These are phyloP conservation scores for Intubia oerlemansii DNA, from an alignment of 2,329 filamentous ascomycete genomes.

Conservation along the genomic window DNA sequence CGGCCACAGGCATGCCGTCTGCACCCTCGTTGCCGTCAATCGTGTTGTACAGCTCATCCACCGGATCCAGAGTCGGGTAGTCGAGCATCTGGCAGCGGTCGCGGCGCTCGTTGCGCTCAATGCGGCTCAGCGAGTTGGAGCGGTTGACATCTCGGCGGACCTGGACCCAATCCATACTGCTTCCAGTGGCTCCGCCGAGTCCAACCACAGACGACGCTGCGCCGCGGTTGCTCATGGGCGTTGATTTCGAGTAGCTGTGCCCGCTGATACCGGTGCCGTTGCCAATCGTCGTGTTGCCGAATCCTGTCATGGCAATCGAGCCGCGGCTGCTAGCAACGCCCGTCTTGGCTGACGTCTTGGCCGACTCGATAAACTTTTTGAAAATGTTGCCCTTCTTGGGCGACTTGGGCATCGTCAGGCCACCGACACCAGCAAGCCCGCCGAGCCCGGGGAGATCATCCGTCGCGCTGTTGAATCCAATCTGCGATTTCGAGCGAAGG, in stretches of 20 bases:
- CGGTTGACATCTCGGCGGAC: slow-evolving; percentile 88
- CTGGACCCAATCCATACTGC: slow-evolving; percentile 78
- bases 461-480: slow-evolving; percentile 26
- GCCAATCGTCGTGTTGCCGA: slow-evolving; percentile 16
- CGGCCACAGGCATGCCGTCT: slow-evolving; percentile 62
- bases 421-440: slow-evolving; percentile 49
- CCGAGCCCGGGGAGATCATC: slow-evolving; percentile 24
- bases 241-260: slow-evolving; percentile 4
- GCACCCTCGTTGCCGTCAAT: slow-evolving; percentile 79
- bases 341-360: slow-evolving; percentile 66
- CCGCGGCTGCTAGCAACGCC: slow-evolving; percentile 76
- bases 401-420: slow-evolving; percentile 49
- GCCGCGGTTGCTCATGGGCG: slow-evolving; percentile 21
- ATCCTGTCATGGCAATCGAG: slow-evolving; percentile 46
- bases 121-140: slow-evolving; percentile 78
- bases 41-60: slow-evolving; percentile 69
- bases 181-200: slow-evolving; percentile 20
- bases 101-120: slow-evolving; percentile 63
- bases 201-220: slow-evolving; percentile 41
- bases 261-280: neutral
- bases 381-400: slow-evolving; percentile 65
- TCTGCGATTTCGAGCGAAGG: slow-evolving; percentile 37
- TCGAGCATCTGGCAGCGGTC: slow-evolving; percentile 93
- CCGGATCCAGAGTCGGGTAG: slow-evolving; percentile 66
- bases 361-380: slow-evolving; percentile 84